A percentile compares a stretch with the other conserved stretches of the same genome.
Conservation (phyloP, 768 basidiomycete species). For the Podaxis rugospora region DNA sequence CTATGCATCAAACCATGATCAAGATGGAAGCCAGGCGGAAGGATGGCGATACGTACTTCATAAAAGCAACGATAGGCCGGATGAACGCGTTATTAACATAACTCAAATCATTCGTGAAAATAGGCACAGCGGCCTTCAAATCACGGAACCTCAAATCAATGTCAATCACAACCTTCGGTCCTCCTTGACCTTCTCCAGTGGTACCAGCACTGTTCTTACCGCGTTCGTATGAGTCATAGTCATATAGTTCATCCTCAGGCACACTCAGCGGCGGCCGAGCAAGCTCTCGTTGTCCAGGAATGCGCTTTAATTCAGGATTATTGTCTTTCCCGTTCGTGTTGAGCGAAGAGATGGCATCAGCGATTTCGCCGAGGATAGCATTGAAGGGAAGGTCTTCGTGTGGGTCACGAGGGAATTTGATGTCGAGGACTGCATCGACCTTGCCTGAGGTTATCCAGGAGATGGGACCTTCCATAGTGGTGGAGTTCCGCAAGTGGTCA, state of each 20-base stretch:
- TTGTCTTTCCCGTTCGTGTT: constrained; percentile 28
- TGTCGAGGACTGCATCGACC: constrained; percentile 94
- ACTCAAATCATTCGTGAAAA: constrained; percentile 84
- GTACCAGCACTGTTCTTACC: constrained; percentile 14
- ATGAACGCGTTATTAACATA: constrained; percentile 92
- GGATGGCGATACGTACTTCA: constrained; percentile 64
- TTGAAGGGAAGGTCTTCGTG: constrained; percentile 67
- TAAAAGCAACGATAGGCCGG: constrained; percentile 95
- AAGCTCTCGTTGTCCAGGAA: constrained; percentile 83
- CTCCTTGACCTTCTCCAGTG: constrained; percentile 13
- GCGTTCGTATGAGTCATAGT: constrained; percentile 19
- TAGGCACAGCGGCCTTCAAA: constrained; percentile 90
- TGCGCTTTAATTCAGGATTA: constrained; percentile 41
- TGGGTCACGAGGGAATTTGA: constrained; percentile 89
- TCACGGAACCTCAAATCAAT: constrained; percentile 95
- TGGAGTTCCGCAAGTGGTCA: constrained; percentile 87
- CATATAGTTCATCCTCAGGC: constrained; percentile 32
- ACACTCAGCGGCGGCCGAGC: constrained; percentile 76
- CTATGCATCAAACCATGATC: constrained; percentile 35
- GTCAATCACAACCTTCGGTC: constrained; percentile 67
- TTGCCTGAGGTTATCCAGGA: constrained; percentile 99
- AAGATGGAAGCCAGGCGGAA: neutral
- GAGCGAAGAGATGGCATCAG: constrained; percentile 74
- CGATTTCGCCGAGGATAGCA: constrained; percentile 84
- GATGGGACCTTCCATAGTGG: constrained; percentile 81